A percentile compares a stretch with the other conserved stretches of the same genome.
Evolutionary conservation across 2,329 filamentous ascomycete species (phyloP).

Genomic region (Zymoseptoria brevis): DNA sequence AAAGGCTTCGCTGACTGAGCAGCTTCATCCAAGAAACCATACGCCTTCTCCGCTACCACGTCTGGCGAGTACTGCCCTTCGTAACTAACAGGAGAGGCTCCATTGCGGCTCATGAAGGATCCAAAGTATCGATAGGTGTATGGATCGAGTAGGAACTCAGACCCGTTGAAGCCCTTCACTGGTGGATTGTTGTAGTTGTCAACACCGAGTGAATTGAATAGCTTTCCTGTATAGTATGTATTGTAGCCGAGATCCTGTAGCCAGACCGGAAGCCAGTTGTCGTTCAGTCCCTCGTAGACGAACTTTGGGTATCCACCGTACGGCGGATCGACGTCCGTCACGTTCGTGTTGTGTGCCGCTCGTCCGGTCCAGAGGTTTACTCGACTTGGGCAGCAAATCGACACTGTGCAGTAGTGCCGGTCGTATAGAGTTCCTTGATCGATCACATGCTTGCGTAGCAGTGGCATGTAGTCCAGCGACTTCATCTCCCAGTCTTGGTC

Average conservation of each 20-base stretch:
- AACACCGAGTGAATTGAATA: constrained; percentile 55
- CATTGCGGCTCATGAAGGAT: constrained; percentile 26
- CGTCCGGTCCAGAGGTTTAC: constrained; percentile 58
- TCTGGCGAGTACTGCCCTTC: constrained; percentile 52
- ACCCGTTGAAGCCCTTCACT: constrained; percentile 51
- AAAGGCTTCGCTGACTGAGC: constrained; percentile 19
- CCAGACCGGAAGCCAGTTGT: constrained; percentile 62
- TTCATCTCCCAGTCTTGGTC: constrained; percentile 57
- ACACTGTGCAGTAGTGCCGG: constrained; percentile 58
- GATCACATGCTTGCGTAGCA: constrained; percentile 45
- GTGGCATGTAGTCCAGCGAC: constrained; percentile 54
- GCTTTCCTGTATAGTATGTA: constrained; percentile 63
- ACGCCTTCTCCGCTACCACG: constrained; percentile 52
- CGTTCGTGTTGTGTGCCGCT: constrained; percentile 61
- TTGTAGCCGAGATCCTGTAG: constrained; percentile 58
- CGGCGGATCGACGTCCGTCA: constrained; percentile 50
- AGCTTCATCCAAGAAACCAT: constrained; percentile 47
- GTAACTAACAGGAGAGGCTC: constrained; percentile 48
- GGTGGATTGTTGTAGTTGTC: constrained; percentile 54
- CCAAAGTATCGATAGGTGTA: constrained; percentile 62
- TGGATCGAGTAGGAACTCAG: constrained; percentile 49
- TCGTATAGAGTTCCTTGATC: constrained; percentile 43
- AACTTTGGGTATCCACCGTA: constrained; percentile 61
- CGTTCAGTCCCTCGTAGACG: constrained; percentile 54
- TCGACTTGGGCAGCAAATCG: constrained; percentile 59